Evolutionary conservation across 805 yeast species (phyloP).

Genomic region (Suhomyces tanzawaensis): DNA sequence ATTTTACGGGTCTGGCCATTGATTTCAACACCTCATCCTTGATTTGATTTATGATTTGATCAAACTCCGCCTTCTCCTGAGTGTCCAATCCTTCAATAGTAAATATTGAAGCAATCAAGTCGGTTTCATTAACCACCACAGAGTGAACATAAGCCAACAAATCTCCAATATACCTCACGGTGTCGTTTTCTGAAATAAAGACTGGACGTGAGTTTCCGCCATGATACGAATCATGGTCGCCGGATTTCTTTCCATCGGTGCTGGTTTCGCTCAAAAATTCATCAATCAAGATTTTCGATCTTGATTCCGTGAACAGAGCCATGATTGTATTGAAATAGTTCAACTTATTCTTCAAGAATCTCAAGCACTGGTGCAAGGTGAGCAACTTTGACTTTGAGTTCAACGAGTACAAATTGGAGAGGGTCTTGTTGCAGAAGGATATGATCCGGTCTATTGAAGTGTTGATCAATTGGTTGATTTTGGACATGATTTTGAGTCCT

Average conservation of each 20-base stretch:
- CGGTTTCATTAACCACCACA: slow-evolving; percentile 82
- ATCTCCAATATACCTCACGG: slow-evolving; percentile 81
- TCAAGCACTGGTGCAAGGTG: slow-evolving; percentile 31
- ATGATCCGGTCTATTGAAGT: slow-evolving; percentile 30
- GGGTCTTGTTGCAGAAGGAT: slow-evolving; percentile 30
- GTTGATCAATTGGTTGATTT: slow-evolving; percentile 51
- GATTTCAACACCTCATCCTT: slow-evolving; percentile 51
- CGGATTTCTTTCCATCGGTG: not conserved
- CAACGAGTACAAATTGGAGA: slow-evolving; percentile 28
- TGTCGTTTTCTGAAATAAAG: slow-evolving; percentile 70
- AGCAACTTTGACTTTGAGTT: slow-evolving; percentile 22
- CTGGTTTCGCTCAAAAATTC: slow-evolving; percentile 53
- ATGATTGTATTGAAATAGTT: slow-evolving; percentile 59
- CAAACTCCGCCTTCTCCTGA: slow-evolving; percentile 26
- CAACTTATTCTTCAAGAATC: slow-evolving; percentile 35
- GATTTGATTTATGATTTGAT: slow-evolving; percentile 30
- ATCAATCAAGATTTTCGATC: slow-evolving; percentile 60
- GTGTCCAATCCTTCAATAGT: slow-evolving; percentile 18
- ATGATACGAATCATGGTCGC: not conserved
- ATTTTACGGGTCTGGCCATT: slow-evolving; percentile 57
- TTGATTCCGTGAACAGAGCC: slow-evolving; percentile 59
- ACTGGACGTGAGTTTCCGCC: slow-evolving; percentile 44
- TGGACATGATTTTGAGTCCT: slow-evolving; percentile 63
- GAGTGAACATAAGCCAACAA: slow-evolving; percentile 85
- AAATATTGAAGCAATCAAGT: slow-evolving; percentile 64